Percentiles rank a stretch among this genome's conserved stretches.
These are phyloP conservation scores for Rubus idaeus DNA, from an alignment of 306 rosid genomes.

Conservation along the genomic window DNA sequence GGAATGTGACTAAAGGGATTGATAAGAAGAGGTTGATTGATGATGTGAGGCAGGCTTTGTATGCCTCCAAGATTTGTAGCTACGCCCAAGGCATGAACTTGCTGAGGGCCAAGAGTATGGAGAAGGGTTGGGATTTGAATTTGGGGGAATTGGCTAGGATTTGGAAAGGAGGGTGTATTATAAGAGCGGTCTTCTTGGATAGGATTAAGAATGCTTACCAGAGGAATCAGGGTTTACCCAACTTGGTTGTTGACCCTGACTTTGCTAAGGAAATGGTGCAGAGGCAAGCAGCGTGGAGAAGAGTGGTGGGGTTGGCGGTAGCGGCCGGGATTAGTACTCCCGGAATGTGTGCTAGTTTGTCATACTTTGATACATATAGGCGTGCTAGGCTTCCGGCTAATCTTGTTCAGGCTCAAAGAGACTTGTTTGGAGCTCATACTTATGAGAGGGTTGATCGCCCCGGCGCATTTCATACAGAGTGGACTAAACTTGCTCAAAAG, in stretches of 20 bases:
- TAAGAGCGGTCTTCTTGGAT: slow-evolving; percentile 88
- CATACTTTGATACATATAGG: slow-evolving; percentile 85
- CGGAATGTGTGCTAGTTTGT: slow-evolving; percentile 94
- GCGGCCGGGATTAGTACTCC: slow-evolving; percentile 91
- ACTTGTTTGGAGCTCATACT: slow-evolving; percentile 93
- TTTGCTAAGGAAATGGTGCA: slow-evolving; percentile 95
- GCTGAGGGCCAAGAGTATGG: slow-evolving; percentile 80
- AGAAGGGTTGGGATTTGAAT: slow-evolving; percentile 86
- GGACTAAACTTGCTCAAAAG: slow-evolving; percentile 84
- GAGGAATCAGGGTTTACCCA: slow-evolving; percentile 76
- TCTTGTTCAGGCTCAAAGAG: slow-evolving; percentile 96
- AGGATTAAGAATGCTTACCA: slow-evolving; percentile 91
- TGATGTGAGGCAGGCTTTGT: slow-evolving; percentile 92
- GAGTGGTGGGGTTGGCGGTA: slow-evolving; percentile 86
- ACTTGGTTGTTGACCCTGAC: slow-evolving; percentile 85
- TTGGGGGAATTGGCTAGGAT: slow-evolving; percentile 90
- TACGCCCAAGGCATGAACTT: slow-evolving; percentile 97
- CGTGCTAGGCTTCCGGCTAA: slow-evolving; percentile 90
- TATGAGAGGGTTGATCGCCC: slow-evolving; percentile 84
- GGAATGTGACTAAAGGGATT: slow-evolving; percentile 41
- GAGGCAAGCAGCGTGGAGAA: slow-evolving; percentile 91
- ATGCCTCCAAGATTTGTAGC: slow-evolving; percentile 93
- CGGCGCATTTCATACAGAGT: slow-evolving; percentile 82
- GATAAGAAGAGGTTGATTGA: slow-evolving; percentile 84
- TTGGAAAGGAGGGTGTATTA: slow-evolving; percentile 98